Percentiles rank a stretch among this genome's conserved stretches.
Conservation (phyloP, 352 stramenopile species). For the Pythium aristosporum region DNA sequence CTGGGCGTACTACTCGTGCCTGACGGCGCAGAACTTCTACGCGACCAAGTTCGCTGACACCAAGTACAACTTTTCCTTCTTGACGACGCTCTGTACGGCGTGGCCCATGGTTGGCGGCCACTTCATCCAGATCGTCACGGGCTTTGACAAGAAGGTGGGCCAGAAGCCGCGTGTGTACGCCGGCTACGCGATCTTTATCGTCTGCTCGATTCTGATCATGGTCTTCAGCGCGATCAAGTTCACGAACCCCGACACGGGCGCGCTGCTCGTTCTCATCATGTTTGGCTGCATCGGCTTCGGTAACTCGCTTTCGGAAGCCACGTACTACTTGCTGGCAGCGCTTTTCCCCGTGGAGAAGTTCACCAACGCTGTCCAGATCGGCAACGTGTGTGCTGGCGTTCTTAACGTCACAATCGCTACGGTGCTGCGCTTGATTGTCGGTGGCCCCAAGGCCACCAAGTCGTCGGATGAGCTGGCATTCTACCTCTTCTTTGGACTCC, state of each 20-base stretch:
- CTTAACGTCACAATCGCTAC: constrained; percentile 61
- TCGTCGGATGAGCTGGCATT: constrained; percentile 38
- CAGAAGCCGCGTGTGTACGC: constrained; percentile 41
- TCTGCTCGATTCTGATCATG: constrained; percentile 63
- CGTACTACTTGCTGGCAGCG: constrained; percentile 57
- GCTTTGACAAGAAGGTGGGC: constrained; percentile 55
- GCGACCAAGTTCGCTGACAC: constrained; percentile 20
- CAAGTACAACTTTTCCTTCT: constrained; percentile 54
- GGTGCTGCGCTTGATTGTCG: constrained; percentile 49
- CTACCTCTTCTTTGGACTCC: constrained; percentile 63
- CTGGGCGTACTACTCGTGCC: constrained; percentile 42
- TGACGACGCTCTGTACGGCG: constrained; percentile 55
- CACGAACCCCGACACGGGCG: constrained; percentile 44
- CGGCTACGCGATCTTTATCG: constrained; percentile 55
- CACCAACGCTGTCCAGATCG: constrained; percentile 67
- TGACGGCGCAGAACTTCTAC: constrained; percentile 40
- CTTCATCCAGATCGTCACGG: constrained; percentile 49
- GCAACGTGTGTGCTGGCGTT: constrained; percentile 47
- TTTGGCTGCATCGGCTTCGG: constrained; percentile 48
- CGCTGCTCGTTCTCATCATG: constrained; percentile 50
- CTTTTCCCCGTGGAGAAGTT: constrained; percentile 69
- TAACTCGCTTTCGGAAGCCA: constrained; percentile 59
- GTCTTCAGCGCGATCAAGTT: constrained; percentile 56
- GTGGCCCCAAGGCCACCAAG: constrained; percentile 40
- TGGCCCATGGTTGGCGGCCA: constrained; percentile 67